Evolutionary conservation across 768 basidiomycete genomes (phyloP), one percentile per base, ranked within the genome.

Genomic region (Mycena galopus): DNA sequence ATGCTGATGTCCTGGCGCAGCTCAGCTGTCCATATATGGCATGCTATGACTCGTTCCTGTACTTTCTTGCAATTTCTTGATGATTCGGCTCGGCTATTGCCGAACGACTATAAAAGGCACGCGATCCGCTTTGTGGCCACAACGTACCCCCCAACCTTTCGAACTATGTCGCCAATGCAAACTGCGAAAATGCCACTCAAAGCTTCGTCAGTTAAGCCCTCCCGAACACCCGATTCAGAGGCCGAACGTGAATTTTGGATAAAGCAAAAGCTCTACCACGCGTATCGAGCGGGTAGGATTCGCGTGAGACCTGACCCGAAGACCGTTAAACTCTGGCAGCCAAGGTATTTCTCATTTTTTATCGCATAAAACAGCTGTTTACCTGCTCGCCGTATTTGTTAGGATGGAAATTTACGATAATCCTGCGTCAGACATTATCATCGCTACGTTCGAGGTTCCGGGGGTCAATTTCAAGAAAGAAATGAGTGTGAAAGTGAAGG

Each of bases 361-460:
- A 23, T 59, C 7, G n/a, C 9, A 21, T 12, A 2, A 25, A 21
- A 5, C n/a, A 37, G n/a, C 11, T 35, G 21, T 12, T 25, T 8
- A 55, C n/a, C 69, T 25, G 67, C 59, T 3, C 11, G n/a, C n/a
- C n/a, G n/a, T n/a, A n/a, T 53, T 69, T 75, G 69, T 44, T 65
- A 87, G 87, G 58, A 83, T 86, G 81, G 86, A 86, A 65, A 71
- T 87, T 21, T 76, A 86, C 19, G 84, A 87, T 58, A 82, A 87
- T 63, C 81, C 82, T 9, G 78, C 74, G 7, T 80, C 79, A 1
- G 69, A 80, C 11, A 83, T 72, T 23, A 63, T 84, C 7, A 68
- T 79, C 2, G 86, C 84, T 7, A 80, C 84, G 9, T 83, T 87
- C 63, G 87, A 88, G 71, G 73, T 88, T 17, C 87, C 87, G 37